Percentiles rank a stretch among this genome's conserved stretches.
phyloP scores from a whole-genome alignment of 371 early-diverging fungal species.

The Mucor saturninus region DNA sequence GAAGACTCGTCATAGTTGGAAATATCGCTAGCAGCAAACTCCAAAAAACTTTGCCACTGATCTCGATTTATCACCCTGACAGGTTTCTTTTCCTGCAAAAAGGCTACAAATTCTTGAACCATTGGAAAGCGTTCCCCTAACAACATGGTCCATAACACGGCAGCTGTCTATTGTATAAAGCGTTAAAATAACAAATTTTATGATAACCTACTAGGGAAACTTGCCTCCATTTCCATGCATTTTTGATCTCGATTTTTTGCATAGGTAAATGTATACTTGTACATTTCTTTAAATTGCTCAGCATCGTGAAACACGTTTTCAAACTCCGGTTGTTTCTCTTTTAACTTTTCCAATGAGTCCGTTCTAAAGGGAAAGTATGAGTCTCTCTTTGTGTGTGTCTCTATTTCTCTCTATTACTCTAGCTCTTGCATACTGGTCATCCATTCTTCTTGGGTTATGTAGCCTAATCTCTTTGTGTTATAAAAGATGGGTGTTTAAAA shows the following conservation, averaged over 20 bases:
- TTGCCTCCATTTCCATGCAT: conserved; percentile 70
- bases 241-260: conserved; percentile 72
- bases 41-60: conserved; percentile 75
- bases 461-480: conserved; percentile 40
- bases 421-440: conserved; percentile 63
- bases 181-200: too few relatives aligned
- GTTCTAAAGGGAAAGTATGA: conserved; percentile 38
- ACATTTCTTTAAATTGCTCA: conserved; percentile 64
- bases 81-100: conserved; percentile 59
- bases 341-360: conserved; percentile 59
- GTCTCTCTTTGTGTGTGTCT: neutral
- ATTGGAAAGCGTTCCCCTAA: conserved; percentile 50
- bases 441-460: conserved; percentile 72
- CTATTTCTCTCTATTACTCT: conserved; percentile 43
- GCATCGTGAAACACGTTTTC: conserved; percentile 50
- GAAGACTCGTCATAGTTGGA: conserved; percentile 68
- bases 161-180: conserved; percentile 47
- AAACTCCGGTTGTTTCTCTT: conserved; percentile 46
- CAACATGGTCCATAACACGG: conserved; percentile 61
- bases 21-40: conserved; percentile 65
- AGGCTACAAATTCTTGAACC: conserved; percentile 57
- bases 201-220: too few relatives aligned
- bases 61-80: conserved; percentile 75
- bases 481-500: neutral
- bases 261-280: conserved; percentile 71